phyloP scores from a whole-genome alignment of 2,329 filamentous ascomycete genomes.

The Colletotrichum falcatum region DNA sequence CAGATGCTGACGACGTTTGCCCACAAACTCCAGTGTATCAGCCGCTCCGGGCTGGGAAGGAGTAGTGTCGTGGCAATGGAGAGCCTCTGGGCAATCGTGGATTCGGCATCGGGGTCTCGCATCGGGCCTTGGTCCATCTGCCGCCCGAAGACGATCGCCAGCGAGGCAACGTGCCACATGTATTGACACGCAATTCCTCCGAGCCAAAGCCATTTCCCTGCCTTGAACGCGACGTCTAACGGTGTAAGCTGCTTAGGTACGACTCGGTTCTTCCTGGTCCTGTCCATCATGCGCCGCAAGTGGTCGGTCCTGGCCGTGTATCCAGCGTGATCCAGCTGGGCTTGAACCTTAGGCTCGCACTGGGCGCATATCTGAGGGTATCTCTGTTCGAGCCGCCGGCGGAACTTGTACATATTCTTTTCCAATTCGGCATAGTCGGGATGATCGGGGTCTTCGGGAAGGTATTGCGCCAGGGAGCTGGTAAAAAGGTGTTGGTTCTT shows the following conservation, averaged over 20 bases:
- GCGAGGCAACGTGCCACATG: slow-evolving; percentile 61
- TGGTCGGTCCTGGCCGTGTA: slow-evolving; percentile 90
- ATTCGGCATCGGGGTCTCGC: slow-evolving; percentile 37
- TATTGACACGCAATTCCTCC: slow-evolving; percentile 60
- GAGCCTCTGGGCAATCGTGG: slow-evolving; percentile 13
- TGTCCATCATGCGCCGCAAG: slow-evolving; percentile 79
- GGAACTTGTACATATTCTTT: slow-evolving; percentile 76
- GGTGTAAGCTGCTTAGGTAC: slow-evolving; percentile 53
- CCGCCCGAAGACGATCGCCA: slow-evolving; percentile 39
- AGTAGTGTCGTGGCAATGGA: slow-evolving; percentile 45
- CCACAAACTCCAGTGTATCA: slow-evolving; percentile 62
- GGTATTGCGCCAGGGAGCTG: slow-evolving; percentile 81
- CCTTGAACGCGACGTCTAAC: slow-evolving; percentile 57
- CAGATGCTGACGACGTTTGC: slow-evolving; percentile 66
- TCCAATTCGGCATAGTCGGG: slow-evolving; percentile 78
- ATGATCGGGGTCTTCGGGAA: slow-evolving; percentile 73
- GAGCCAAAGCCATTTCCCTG: slow-evolving; percentile 62
- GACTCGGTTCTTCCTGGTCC: slow-evolving; percentile 62
- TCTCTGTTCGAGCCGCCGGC: slow-evolving; percentile 78
- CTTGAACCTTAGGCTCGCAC: slow-evolving; percentile 81
- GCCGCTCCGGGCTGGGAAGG: slow-evolving; percentile 52
- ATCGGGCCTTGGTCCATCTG: slow-evolving; percentile 25
- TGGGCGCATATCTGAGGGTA: slow-evolving; percentile 90
- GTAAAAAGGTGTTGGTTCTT: slow-evolving; percentile 90
- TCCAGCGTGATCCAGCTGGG: slow-evolving; percentile 75